Base-by-base conservation (phyloP, 106 monocot genomes). In the Acorus calamus region DNA sequence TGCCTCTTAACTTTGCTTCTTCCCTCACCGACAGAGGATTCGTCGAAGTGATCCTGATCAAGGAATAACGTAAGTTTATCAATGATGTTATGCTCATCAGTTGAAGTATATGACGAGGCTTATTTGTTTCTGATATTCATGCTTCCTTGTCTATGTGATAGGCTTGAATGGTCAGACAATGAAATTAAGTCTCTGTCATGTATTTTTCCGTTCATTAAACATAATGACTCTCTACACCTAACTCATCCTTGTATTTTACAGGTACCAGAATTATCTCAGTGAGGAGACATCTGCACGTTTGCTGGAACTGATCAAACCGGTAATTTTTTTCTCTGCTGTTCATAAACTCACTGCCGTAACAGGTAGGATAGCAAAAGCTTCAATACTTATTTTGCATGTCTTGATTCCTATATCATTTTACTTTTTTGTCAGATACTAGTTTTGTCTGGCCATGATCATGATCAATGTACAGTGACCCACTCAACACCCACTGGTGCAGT, bases 391-490 rank as follows among this genome's bases (percentile, higher is more conserved):
- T 2, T 11, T 45, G 11, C 43, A 52, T 10, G 52, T 48, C 12
- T 56, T 60, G 44, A 47, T 66, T 46, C 13, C 8, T 6, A 12
- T 28, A 28, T 28, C 14, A 8, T 58, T 42, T 53, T 57, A 42
- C 6, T 72, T 51, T 57, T 72, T n/a, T 64, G 52, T 11, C 76
- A 98, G 96, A 49, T 80, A 61, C 76, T 98, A 55, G 88, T 98
- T 11, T 71, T 98, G 51, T 98, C 96, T 13, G 96, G 91, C 58
- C 96, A 98, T 85, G 96, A 98, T 75, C 96, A 98, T 71, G 96
- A 98, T 81, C 96, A 92, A 69, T 98, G 96, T 55, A 88, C 91
- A 45, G 74, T 98, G 49, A 62, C 54, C 5, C 96, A 98, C 64
- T 73, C 83, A 49, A 83, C 88, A 4, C 69, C 85, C 53, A 50